Percentiles rank a stretch among this genome's conserved stretches.
Evolutionary conservation across 108 stramenopile genomes (phyloP).

Genomic region (Cyclotella distinguenda): DNA sequence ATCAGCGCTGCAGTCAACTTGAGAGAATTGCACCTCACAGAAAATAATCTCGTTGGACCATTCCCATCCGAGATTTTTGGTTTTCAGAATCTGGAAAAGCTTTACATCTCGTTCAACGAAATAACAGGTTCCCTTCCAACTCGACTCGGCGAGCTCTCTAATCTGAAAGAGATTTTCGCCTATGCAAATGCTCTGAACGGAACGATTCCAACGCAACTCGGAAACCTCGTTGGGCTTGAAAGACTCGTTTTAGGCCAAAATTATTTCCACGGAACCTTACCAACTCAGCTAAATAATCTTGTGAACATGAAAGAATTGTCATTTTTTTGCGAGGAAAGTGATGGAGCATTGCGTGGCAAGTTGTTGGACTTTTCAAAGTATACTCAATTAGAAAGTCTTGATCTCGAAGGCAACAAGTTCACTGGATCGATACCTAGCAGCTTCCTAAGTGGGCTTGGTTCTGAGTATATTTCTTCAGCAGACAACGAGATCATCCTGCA

Average conservation of each 20-base stretch:
- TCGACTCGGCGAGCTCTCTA: constrained; percentile 42
- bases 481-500: constrained; percentile 50
- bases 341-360: constrained; percentile 22
- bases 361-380: constrained; percentile 31
- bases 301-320: constrained; percentile 39
- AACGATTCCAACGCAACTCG: constrained; percentile 58
- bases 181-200: constrained; percentile 58
- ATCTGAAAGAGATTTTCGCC: constrained; percentile 47
- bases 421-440: constrained; percentile 40
- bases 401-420: constrained; percentile 48
- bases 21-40: constrained; percentile 57
- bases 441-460: constrained; percentile 42
- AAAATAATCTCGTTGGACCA: constrained; percentile 57
- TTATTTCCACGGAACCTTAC: constrained; percentile 34
- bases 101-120: constrained; percentile 63
- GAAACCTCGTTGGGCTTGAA: constrained; percentile 31
- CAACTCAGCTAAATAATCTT: constrained; percentile 45
- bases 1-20: constrained; percentile 46
- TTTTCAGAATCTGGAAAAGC: constrained; percentile 42
- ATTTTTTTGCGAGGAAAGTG: constrained; percentile 28
- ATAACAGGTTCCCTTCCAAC: constrained; percentile 47
- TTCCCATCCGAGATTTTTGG: constrained; percentile 59
- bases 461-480: constrained; percentile 22
- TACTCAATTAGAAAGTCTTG: constrained; percentile 42
- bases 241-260: constrained; percentile 42